Base-by-base conservation (phyloP, 225 moss, liverwort and hornwort genomes). In the Polytrichum commune region DNA sequence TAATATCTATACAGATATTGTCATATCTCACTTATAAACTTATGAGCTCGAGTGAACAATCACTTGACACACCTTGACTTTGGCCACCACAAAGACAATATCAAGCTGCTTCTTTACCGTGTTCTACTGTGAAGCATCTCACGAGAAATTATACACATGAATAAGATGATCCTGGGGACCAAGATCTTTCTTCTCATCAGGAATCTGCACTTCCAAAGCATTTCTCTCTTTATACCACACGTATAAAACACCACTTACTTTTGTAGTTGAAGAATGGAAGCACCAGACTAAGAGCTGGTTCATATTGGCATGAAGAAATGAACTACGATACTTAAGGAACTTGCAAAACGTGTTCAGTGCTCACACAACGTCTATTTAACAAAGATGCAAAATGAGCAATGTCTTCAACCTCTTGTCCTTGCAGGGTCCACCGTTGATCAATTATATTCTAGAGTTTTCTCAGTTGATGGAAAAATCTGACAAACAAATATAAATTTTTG, bases 391-490 rank as follows among this genome's bases (percentile, higher is more conserved):
- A 26, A 32, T 19, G 16, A 24, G 65, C 63, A 63, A 72, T 69
- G 22, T 66, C 25, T 18, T 65, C 65, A 33, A 97, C 96, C 93
- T 97, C 93, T 77, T 97, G 93, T 29, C 93, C 96, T 77, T 93
- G 88, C 76, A 97, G 73, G 19, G 96, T 97, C 96, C 96, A 97
- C 78, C 94, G 94, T 55, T 97, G 96, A 69, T 97, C 96, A 76
- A 94, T 97, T 27, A 97, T 97, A 65, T 97, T 97, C 75, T 97
- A 93, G 68, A 97, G n/a, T 97, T 77, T 97, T 97, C 79, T 97
- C 96, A 80, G 86, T 94, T 66, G 89, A 79, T 29, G 96, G 93
- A 46, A 97, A 97, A 60, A 97, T 93, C 93, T 97, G 76, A 30
- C 69, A 18, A 65, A 8, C 5, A 38, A 65, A 32, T 23, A 65